Percentiles rank a stretch among this genome's conserved stretches.
Evolutionary conservation across 2,329 filamentous ascomycete species (phyloP).

Genomic region (Aurifilum marmelostoma): DNA sequence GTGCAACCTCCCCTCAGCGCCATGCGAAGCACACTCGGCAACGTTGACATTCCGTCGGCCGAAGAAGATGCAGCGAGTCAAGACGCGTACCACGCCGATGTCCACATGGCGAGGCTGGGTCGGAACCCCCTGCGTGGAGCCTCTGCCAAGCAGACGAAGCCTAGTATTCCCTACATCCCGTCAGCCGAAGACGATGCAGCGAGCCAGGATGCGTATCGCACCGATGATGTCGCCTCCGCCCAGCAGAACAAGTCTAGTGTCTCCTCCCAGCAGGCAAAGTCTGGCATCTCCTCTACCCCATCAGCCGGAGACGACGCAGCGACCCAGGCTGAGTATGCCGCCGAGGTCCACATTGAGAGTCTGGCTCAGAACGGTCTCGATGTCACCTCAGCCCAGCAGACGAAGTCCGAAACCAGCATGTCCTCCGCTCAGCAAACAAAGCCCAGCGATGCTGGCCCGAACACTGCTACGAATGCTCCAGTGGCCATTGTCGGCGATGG

Average conservation of each 20-base stretch:
- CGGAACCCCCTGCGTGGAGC: not conserved
- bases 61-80: not conserved
- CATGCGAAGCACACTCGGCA: not conserved
- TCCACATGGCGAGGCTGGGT: not conserved
- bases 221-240: too few species aligned
- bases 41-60: not conserved
- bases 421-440: not conserved
- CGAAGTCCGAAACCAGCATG: not conserved
- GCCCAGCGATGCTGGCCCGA: not conserved
- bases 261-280: too few species aligned
- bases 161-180: too few species aligned
- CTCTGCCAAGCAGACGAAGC: not conserved
- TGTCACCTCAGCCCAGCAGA: too few species aligned
- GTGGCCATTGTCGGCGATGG: not conserved
- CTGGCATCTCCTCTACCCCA: too few species aligned
- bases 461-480: not conserved
- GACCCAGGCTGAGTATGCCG: too few species aligned
- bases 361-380: too few species aligned
- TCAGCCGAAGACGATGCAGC: too few species aligned
- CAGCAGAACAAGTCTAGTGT: not conserved
- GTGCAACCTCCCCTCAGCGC: constrained; percentile 1
- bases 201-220: too few species aligned
- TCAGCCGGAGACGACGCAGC: too few species aligned
- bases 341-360: too few species aligned
- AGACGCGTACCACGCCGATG: not conserved